Evolutionary conservation across 768 basidiomycete species (phyloP), one percentile per base, ranked within the genome.

Genomic region (Podaxis carcinomalis): DNA sequence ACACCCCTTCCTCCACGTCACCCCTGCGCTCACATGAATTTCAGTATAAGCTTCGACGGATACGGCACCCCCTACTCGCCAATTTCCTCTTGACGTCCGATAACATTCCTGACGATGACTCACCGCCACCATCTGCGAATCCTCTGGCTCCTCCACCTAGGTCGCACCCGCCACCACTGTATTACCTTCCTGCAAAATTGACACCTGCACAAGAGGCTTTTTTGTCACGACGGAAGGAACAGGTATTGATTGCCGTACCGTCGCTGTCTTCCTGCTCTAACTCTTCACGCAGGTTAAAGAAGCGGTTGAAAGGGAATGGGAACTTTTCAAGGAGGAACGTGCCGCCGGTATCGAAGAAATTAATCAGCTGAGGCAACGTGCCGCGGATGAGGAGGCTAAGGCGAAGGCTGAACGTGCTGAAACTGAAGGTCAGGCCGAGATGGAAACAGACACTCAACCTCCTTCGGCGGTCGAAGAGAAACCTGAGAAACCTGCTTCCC

Each of bases 71-170:
- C 3, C 68, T 88, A 19, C 75, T 92, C 42, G 82, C 89, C 63
- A 86, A 89, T 70, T 93, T 89, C 77, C 74, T 93, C 62, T 74
- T 83, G 64, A 92, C 91, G 35, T 87, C 88, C 64, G 91, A 93
- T 72, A 73, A 73, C 57, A 83, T 92, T 59, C 80, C 82, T 36
- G 70, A 74, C 58, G 75, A 78, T 56, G 74, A 75, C 62, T 67
- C 74, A 51, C 64, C 72, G 46, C 69, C 73, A 21, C 70, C 75
- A 54, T 66, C 74, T 23, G 64, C 68, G 6, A 75, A 74, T 57
- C 66, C 74, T 13, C 77, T 87, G 47, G 74, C 78, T 5, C 77
- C 78, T 9, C 79, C 81, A 0, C 80, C 82, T 28, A 80, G 88
- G 57, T 77, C 86, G 39, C 88, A 92, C 62, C 90, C 89, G 6